A percentile compares a stretch with the other conserved stretches of the same genome.
These are phyloP conservation scores for Trypanosoma conorhini DNA, from an alignment of 208 protist genomes.

Conservation along the genomic window DNA sequence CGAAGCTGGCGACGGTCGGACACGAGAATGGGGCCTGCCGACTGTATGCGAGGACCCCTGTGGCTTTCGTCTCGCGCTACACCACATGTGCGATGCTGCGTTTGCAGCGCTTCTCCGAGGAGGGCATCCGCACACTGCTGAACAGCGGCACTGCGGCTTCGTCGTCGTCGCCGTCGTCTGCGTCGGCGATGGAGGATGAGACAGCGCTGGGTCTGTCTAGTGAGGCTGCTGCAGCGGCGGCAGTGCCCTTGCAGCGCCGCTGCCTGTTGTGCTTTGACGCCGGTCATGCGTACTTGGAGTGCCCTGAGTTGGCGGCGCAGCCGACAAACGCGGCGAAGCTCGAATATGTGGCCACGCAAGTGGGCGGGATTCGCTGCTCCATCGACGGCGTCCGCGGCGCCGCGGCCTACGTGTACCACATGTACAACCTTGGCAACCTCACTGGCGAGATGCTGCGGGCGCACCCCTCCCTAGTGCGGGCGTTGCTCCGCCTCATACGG, in stretches of 20 bases:
- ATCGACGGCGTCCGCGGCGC: constrained; percentile 60
- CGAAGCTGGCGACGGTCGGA: constrained; percentile 49
- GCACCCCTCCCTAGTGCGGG: constrained; percentile 38
- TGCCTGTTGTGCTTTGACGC: constrained; percentile 75
- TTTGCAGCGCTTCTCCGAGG: constrained; percentile 63
- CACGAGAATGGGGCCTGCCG: constrained; percentile 58
- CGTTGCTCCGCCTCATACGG: constrained; percentile 38
- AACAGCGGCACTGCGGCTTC: constrained; percentile 8
- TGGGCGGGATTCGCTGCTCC: constrained; percentile 54
- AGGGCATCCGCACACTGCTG: constrained; percentile 45
- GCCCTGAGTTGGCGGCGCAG: constrained; percentile 61
- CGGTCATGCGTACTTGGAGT: constrained; percentile 61
- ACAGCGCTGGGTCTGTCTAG: constrained; percentile 14
- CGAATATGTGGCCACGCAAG: constrained; percentile 41
- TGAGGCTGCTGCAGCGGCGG: constrained; percentile 45
- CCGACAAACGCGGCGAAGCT: constrained; percentile 44
- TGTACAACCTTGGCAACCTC: constrained; percentile 69
- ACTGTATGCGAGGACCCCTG: constrained; percentile 64
- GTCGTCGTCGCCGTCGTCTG: neutral
- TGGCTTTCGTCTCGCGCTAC: constrained; percentile 32
- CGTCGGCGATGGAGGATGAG: constrained; percentile 1
- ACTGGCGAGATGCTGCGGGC: constrained; percentile 49
- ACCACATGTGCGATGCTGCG: constrained; percentile 66
- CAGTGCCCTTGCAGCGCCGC: constrained; percentile 48
- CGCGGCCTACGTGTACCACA: constrained; percentile 71